These are phyloP conservation scores for Cryptococcus sp. DNA, from an alignment of 1,284 basidiomycete species.

Conservation along the genomic window DNA sequence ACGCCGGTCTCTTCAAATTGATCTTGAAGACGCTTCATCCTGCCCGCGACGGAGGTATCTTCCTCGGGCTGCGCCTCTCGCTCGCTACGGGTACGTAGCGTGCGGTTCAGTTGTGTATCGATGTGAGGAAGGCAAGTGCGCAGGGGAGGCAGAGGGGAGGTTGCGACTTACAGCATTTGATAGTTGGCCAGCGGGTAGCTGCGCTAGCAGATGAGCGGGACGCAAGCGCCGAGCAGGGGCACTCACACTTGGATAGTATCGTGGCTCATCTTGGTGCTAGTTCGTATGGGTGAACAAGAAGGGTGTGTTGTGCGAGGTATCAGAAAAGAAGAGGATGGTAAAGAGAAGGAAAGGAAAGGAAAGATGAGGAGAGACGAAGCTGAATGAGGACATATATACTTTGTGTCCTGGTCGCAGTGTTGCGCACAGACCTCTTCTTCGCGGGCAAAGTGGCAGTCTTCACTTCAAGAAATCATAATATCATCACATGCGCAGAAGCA, in stretches of 20 bases:
- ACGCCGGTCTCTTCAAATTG: slow-evolving; percentile 97
- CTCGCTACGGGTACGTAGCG: slow-evolving; percentile 17
- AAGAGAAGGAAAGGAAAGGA: background rate
- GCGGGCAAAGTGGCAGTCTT: too few species aligned
- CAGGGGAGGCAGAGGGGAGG: background rate
- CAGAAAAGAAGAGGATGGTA: background rate
- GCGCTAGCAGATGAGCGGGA: background rate
- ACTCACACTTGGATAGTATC: background rate
- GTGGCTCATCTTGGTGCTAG: too few species aligned
- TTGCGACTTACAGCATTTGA: slow-evolving; percentile 11
- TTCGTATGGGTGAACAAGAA: too few species aligned
- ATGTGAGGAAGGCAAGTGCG: background rate
- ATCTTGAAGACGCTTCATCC: slow-evolving; percentile 84
- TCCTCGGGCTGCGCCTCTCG: slow-evolving; percentile 90
- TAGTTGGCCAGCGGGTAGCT: slow-evolving; percentile 12
- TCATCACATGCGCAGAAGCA: too few species aligned
- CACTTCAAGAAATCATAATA: too few species aligned
- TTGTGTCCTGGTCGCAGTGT: too few species aligned
- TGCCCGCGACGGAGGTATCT: slow-evolving; percentile 88
- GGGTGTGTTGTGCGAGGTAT: background rate
- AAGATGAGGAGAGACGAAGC: slow-evolving; percentile 3
- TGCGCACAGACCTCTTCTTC: too few species aligned
- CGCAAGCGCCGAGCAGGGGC: background rate
- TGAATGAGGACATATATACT: background rate
- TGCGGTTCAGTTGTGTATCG: background rate